phyloP scores from a whole-genome alignment of 805 yeast genomes.

The Pichia cabralensis region DNA sequence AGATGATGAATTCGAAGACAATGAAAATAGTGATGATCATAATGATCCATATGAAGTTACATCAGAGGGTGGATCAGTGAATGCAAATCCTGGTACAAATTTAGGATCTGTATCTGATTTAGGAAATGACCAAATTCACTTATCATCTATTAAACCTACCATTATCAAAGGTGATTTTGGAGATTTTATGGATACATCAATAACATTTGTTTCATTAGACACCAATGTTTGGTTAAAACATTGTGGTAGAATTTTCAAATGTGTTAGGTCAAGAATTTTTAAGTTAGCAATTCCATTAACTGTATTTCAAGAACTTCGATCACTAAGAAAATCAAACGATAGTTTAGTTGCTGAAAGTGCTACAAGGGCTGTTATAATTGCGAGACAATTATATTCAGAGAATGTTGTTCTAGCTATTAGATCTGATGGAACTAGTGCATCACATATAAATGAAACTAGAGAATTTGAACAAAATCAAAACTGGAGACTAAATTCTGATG shows the following conservation, averaged over 20 bases:
- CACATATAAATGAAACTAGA: constrained; percentile 58
- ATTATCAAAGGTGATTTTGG: constrained; percentile 39
- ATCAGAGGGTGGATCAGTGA: constrained; percentile 6
- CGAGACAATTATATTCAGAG: constrained; percentile 54
- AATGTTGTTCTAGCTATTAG: constrained; percentile 48
- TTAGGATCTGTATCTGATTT: constrained; percentile 2
- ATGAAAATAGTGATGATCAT: constrained; percentile 17
- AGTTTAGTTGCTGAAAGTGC: constrained; percentile 72
- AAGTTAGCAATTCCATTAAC: constrained; percentile 60
- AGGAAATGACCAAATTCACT: constrained; percentile 5
- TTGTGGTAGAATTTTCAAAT: constrained; percentile 66
- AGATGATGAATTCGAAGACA: constrained; percentile 9
- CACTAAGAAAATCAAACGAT: constrained; percentile 60
- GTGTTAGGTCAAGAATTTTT: constrained; percentile 49
- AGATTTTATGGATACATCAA: constrained; percentile 43
- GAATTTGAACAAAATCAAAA: constrained; percentile 66
- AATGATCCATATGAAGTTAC: constrained; percentile 11
- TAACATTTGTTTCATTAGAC: constrained; percentile 56
- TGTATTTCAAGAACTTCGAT: constrained; percentile 68
- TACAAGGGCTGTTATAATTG: constrained; percentile 66
- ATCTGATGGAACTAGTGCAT: constrained; percentile 60
- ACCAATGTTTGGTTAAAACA: constrained; percentile 77
- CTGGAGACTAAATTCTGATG: constrained; percentile 69
- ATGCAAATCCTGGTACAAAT: constrained; percentile 4
- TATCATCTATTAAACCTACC: neutral